These are phyloP conservation scores for Pilasporangium apinafurcum DNA, from an alignment of 352 stramenopile species.

Conservation along the genomic window DNA sequence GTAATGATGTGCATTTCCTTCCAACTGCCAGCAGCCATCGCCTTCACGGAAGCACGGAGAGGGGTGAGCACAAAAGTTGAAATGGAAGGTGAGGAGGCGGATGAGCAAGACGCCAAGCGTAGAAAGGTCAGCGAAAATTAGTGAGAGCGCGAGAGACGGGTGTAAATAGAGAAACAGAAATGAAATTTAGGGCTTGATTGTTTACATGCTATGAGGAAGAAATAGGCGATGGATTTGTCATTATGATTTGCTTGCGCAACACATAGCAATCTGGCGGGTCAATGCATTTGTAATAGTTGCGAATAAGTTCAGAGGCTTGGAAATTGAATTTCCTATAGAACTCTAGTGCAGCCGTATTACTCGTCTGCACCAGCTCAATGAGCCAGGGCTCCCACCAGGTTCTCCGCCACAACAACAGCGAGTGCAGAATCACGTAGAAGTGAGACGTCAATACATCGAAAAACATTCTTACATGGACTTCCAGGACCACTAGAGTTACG, in stretches of 20 bases:
- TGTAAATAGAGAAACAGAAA: not conserved
- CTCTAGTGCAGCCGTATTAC: slow-evolving; percentile 83
- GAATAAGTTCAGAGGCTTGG: slow-evolving; percentile 81
- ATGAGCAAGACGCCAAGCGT: slow-evolving; percentile 35
- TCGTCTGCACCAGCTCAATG: slow-evolving; percentile 94
- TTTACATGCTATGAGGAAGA: not conserved
- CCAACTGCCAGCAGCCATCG: slow-evolving; percentile 73
- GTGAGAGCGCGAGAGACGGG: slow-evolving; percentile 1
- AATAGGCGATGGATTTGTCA: slow-evolving; percentile 1
- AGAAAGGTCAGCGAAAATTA: slow-evolving; percentile 26
- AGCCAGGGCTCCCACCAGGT: too few species aligned
- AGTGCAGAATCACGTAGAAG: too few species aligned
- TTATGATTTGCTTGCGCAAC: slow-evolving; percentile 60
- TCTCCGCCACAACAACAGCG: too few species aligned
- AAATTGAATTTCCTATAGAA: slow-evolving; percentile 91
- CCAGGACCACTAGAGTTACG: too few species aligned
- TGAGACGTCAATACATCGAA: too few species aligned
- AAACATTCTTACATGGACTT: too few species aligned
- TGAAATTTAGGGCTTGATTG: not conserved
- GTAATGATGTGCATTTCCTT: slow-evolving; percentile 98
- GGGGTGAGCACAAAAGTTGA: too few species aligned
- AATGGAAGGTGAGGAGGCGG: too few species aligned
- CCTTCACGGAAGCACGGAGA: slow-evolving; percentile 47
- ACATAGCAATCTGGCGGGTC: slow-evolving; percentile 92
- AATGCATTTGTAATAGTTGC: slow-evolving; percentile 94